A percentile compares a stretch with the other conserved stretches of the same genome.
Evolutionary conservation across 2,329 filamentous ascomycete genomes (phyloP).

Genomic region (Apiospora hydei): DNA sequence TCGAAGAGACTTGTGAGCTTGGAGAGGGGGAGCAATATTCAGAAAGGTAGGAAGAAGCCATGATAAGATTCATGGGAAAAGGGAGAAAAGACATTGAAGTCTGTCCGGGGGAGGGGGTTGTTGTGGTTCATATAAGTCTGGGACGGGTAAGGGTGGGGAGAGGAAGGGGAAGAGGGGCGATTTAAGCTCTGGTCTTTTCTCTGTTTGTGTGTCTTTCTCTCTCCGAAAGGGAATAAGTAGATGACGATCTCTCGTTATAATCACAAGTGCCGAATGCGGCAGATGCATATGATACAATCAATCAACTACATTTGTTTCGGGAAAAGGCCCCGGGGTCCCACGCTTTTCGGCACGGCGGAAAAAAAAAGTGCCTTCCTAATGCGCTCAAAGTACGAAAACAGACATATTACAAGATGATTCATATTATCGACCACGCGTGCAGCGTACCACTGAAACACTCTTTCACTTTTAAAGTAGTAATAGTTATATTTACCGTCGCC

Average conservation of each 20-base stretch:
- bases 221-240: background rate
- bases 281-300: background rate
- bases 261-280: background rate
- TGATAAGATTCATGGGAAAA: too few species aligned
- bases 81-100: background rate
- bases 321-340: background rate
- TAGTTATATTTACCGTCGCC: too few species aligned
- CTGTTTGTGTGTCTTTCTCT: too few species aligned
- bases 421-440: too few species aligned
- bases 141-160: background rate
- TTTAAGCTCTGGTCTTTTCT: background rate
- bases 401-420: too few species aligned
- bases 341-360: background rate
- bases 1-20: background rate
- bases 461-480: too few species aligned
- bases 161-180: background rate
- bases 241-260: background rate
- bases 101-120: background rate
- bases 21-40: too few species aligned
- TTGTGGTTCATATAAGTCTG: background rate
- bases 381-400: background rate
- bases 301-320: background rate
- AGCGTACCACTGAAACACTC: too few species aligned
- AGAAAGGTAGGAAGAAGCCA: too few species aligned
- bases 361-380: background rate